These are phyloP conservation scores for Euphorbia pulcherrima DNA, from an alignment of 345 rosid genomes.

Conservation along the genomic window DNA sequence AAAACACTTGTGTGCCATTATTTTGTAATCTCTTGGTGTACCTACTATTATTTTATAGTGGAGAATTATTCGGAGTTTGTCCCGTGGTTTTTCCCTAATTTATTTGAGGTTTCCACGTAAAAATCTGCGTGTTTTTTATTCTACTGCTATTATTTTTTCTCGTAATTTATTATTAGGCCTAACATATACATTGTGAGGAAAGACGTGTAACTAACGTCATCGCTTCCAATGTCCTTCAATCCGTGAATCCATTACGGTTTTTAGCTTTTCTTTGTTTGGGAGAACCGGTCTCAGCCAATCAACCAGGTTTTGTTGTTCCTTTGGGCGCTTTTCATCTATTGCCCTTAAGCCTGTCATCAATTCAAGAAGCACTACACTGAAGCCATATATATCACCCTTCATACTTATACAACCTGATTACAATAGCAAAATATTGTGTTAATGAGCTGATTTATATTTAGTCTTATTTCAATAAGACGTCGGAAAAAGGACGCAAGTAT, in stretches of 20 bases:
- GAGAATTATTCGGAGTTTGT: too few species aligned
- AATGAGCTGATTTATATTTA: too few species aligned
- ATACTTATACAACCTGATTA: conserved; percentile 52
- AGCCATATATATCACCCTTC: conserved; percentile 67
- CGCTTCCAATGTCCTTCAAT: conserved; percentile 42
- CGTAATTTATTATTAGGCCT: too few species aligned
- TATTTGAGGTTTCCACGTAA: too few species aligned
- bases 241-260: conserved; percentile 39
- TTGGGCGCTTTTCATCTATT: conserved; percentile 37
- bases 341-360: conserved; percentile 51
- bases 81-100: too few species aligned
- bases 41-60: too few species aligned
- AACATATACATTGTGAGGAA: conserved; percentile 37
- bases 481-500: too few species aligned
- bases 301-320: conserved; percentile 42
- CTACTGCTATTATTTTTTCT: too few species aligned
- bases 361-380: conserved; percentile 63
- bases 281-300: conserved; percentile 51
- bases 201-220: conserved; percentile 44
- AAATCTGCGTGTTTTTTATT: too few species aligned
- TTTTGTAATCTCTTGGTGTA: too few species aligned
- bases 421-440: not conserved
- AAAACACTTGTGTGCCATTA: too few species aligned
- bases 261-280: conserved; percentile 38
- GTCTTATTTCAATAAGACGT: too few species aligned